Evolutionary conservation across 768 basidiomycete genomes (phyloP), one percentile per base, ranked within the genome.

Genomic region (Peribolospora kevripleyi): DNA sequence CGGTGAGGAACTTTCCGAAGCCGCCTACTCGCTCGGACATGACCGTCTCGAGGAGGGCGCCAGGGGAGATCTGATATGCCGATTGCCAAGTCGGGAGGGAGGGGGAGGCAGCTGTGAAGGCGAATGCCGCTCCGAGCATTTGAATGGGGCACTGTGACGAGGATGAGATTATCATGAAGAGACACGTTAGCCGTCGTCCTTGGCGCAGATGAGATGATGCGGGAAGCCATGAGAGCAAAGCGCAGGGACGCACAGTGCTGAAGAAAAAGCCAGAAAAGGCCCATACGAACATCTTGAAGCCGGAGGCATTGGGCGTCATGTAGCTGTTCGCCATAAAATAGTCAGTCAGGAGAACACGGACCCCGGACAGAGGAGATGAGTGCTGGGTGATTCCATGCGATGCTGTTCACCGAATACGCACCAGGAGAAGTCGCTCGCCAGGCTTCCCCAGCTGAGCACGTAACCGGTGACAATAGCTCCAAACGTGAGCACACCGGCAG

Each of bases 1-100:
- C 80, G 0, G 79, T 71, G 48, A 84, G 69, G 66, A 54, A 54
- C 36, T 3, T 36, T 6, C 53, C 53, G n/a, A 46, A 54, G 53
- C 53, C 53, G 10, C 42, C 45, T 6, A 39, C 53, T 8, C 7
- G 42, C 6, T 13, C 42, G 6, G 46, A 46, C 53, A 54, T 54
- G 25, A 25, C 25, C 25, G 25, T 25, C 42, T 54, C 51, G 14
- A 13, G 51, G 42, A 52, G 7, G 10, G 42, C 51, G 10, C 51
- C 51, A 25, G 25, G 25, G 25, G 25, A 25, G 25, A 25, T 25
- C 25, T 25, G 25, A 25, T 25, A 25, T 25, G 25, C 25, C 25
- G 25, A 25, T 25, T 25, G 25, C 25, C 25, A 25, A 25, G 25
- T 25, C 25, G 25, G 25, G 25, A 25, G 25, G 25, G 25, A 25